Conservation (phyloP, 1,139 yeast species). For the Fermentozyma sake region DNA sequence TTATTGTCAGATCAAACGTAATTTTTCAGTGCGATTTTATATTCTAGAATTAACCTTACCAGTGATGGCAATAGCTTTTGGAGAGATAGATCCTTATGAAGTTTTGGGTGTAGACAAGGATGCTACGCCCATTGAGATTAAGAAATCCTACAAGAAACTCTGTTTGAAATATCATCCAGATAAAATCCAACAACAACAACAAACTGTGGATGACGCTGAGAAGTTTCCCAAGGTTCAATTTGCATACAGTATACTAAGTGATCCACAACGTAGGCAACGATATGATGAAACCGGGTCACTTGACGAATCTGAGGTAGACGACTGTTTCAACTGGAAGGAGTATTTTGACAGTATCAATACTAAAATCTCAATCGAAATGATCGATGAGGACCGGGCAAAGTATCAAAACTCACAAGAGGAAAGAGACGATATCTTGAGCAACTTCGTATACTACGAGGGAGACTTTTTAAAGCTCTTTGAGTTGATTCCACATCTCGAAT, state of each 20-base stretch:
- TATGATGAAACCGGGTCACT: constrained; percentile 70
- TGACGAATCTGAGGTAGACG: constrained; percentile 34
- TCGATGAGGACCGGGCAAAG: constrained; percentile 60
- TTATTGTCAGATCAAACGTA: background rate
- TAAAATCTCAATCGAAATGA: constrained; percentile 69
- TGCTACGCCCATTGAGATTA: constrained; percentile 53
- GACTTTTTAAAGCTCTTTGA: constrained; percentile 69
- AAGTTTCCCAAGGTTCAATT: constrained; percentile 68
- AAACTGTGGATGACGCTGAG: constrained; percentile 29
- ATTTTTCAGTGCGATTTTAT: constrained; percentile 1
- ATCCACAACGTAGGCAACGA: constrained; percentile 47
- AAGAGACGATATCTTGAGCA: constrained; percentile 53
- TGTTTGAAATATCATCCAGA: constrained; percentile 80
- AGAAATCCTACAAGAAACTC: constrained; percentile 65
- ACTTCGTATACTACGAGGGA: constrained; percentile 61
- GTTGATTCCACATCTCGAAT: constrained; percentile 70
- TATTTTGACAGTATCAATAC: constrained; percentile 55
- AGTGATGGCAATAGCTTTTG: constrained; percentile 39
- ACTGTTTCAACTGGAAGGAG: constrained; percentile 55
- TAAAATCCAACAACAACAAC: constrained; percentile 43
- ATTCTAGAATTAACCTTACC: no score
- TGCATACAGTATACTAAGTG: constrained; percentile 68
- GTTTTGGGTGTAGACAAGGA: constrained; percentile 40
- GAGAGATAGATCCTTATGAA: constrained; percentile 65
- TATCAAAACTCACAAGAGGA: constrained; percentile 73